Conservation (phyloP, 2,329 filamentous ascomycete genomes). For the Monilinia vaccinii-corymbosi region DNA sequence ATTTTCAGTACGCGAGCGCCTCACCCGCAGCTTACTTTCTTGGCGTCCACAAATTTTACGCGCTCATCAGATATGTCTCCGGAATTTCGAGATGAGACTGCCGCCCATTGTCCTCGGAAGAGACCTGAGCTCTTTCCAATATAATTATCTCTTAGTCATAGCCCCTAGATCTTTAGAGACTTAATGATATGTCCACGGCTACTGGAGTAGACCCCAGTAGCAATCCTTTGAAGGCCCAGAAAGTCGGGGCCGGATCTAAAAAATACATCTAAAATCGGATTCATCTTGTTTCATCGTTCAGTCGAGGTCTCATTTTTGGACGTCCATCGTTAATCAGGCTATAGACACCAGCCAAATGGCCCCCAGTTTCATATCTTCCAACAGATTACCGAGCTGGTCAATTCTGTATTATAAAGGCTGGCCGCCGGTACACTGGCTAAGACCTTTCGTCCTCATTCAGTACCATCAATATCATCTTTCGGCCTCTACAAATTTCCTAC, state of each 20-base stretch:
- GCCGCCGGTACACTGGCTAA: conserved; percentile 10
- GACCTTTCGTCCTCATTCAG: conserved; percentile 10
- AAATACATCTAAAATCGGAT: conserved; percentile 6
- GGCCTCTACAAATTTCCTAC: conserved; percentile 3
- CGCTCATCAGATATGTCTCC: conserved; percentile 9
- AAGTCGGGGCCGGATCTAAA: conserved; percentile 7
- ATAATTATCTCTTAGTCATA: background rate
- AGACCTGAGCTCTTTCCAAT: conserved; percentile 6
- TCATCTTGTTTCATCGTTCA: conserved; percentile 10
- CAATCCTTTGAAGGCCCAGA: background rate
- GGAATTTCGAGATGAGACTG: conserved; percentile 9
- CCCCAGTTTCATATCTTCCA: conserved; percentile 5
- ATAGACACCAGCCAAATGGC: conserved; percentile 6
- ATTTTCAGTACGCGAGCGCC: conserved; percentile 11
- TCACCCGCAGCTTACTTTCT: conserved; percentile 10
- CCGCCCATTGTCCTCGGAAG: conserved; percentile 9
- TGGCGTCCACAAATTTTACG: conserved; percentile 9
- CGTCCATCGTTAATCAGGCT: conserved; percentile 9
- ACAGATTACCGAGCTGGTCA: conserved; percentile 7
- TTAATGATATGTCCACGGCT: background rate
- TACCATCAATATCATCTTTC: background rate
- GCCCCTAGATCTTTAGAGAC: conserved; percentile 7
- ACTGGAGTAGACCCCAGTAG: conserved; percentile 6
- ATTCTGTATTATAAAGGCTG: conserved; percentile 11
- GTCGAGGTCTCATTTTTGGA: conserved; percentile 10